phyloP scores from a whole-genome alignment of 129 eudicot genomes.

The Centaurea solstitialis region DNA sequence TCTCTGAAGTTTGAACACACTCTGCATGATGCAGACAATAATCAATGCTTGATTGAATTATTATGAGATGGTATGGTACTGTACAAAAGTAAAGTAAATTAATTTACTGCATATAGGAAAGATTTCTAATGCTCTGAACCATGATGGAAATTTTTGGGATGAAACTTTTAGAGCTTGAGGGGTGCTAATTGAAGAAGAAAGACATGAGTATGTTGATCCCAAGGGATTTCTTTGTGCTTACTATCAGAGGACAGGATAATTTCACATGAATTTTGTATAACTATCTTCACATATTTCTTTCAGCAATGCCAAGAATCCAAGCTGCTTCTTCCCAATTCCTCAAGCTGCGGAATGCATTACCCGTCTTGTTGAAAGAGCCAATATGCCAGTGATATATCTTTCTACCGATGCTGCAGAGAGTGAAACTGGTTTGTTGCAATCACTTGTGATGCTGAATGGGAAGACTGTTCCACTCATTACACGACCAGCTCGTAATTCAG shows the following conservation, averaged over 20 bases:
- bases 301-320: slow-evolving; percentile 93
- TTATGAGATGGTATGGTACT: background rate
- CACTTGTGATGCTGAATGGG: slow-evolving; percentile 65
- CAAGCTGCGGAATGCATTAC: slow-evolving; percentile 95
- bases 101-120: background rate
- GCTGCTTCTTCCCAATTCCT: slow-evolving; percentile 93
- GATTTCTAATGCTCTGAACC: background rate
- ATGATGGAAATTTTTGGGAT: background rate
- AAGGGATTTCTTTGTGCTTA: slow-evolving; percentile 4
- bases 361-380: slow-evolving; percentile 83
- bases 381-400: slow-evolving; percentile 85
- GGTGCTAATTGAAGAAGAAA: background rate
- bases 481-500: slow-evolving; percentile 79
- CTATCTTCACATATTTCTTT: slow-evolving; percentile 9
- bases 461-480: slow-evolving; percentile 83
- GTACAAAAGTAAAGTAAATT: background rate
- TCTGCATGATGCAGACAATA: background rate
- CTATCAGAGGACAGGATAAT: background rate
- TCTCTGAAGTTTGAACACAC: background rate
- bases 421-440: slow-evolving; percentile 87
- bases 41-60: background rate
- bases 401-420: slow-evolving; percentile 99
- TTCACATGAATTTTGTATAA: background rate
- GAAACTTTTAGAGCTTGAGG: background rate
- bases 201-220: background rate